These are phyloP conservation scores for Plicaturopsis crispa DNA, from an alignment of 768 basidiomycete species.

Conservation along the genomic window DNA sequence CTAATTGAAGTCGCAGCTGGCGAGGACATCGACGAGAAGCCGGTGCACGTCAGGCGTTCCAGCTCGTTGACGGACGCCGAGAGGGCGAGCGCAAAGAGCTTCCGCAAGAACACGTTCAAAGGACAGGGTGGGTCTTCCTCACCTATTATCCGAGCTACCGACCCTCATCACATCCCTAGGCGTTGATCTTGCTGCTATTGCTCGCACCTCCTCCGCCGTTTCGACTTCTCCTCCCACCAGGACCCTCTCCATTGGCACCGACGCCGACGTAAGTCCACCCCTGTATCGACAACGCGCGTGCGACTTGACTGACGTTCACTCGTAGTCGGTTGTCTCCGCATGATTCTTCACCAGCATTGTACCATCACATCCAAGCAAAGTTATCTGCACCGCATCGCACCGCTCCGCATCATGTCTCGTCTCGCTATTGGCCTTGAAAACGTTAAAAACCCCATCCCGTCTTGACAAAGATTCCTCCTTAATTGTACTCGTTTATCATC, in stretches of 20 bases:
- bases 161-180: conserved; percentile 8
- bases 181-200: conserved; percentile 71
- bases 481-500: too few relatives aligned
- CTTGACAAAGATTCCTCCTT: too few relatives aligned
- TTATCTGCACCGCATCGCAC: too few relatives aligned
- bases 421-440: background rate
- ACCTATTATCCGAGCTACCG: background rate
- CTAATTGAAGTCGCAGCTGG: too few relatives aligned
- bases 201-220: conserved; percentile 72
- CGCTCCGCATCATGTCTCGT: too few relatives aligned
- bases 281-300: background rate
- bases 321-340: background rate
- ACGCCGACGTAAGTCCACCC: background rate
- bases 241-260: background rate
- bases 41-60: too few relatives aligned
- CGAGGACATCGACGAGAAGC: too few relatives aligned
- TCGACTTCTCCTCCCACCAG: conserved; percentile 39
- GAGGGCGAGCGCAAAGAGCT: conserved; percentile 37
- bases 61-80: conserved; percentile 37
- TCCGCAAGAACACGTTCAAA: conserved; percentile 72
- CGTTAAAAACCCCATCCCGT: too few relatives aligned
- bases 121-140: conserved; percentile 33
- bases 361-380: background rate
- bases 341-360: background rate
- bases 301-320: background rate